Evolutionary conservation across 1,284 basidiomycete genomes (phyloP).

Genomic region (Waitea zeae): DNA sequence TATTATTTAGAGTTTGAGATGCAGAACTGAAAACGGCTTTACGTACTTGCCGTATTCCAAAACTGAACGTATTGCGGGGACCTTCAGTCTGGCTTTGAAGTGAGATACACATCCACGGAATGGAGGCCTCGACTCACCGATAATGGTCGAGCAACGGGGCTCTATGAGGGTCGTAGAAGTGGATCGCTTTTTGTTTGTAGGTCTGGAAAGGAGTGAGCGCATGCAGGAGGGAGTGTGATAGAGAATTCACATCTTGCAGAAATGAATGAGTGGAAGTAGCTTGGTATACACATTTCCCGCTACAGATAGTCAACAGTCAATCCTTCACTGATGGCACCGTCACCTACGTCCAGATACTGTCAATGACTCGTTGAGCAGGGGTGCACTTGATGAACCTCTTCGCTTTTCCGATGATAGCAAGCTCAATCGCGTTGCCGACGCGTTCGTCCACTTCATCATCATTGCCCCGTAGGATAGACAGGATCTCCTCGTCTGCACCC

Average conservation of each 20-base stretch:
- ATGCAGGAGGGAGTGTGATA: background rate
- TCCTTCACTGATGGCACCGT: background rate
- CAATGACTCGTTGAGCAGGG: conserved; percentile 78
- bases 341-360: conserved; percentile 56
- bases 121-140: conserved; percentile 26
- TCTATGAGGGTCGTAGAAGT: conserved; percentile 88
- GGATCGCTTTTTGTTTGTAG: conserved; percentile 83
- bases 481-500: conserved; percentile 52
- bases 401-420: conserved; percentile 75
- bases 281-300: conserved; percentile 81
- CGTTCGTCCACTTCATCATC: conserved; percentile 62
- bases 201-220: conserved; percentile 31
- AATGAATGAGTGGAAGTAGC: conserved; percentile 75
- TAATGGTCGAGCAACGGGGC: conserved; percentile 90
- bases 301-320: conserved; percentile 12
- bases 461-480: conserved; percentile 50
- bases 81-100: conserved; percentile 54
- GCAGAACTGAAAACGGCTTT: conserved; percentile 4
- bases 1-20: background rate
- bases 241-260: conserved; percentile 58
- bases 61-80: conserved; percentile 78
- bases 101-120: background rate
- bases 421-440: conserved; percentile 80
- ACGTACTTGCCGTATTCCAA: conserved; percentile 72
- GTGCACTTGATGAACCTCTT: conserved; percentile 79